Conservation (phyloP, 1,284 basidiomycete species). For the Sphagnurus paluster region DNA sequence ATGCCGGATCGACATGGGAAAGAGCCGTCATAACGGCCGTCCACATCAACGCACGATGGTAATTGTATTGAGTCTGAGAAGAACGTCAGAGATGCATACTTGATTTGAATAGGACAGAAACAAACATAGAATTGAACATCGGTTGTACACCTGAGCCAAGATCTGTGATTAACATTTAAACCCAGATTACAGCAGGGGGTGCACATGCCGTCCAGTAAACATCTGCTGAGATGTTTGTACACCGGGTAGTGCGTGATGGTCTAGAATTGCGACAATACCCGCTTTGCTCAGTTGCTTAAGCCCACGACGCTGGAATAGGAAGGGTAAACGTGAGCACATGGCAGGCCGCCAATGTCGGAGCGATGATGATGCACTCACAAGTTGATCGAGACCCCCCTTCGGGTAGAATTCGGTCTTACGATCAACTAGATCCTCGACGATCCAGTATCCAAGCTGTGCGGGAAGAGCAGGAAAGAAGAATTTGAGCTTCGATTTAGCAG, state of each 20-base stretch:
- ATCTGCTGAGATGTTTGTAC: constrained; percentile 57
- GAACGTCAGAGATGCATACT: constrained; percentile 1
- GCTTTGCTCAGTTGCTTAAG: constrained; percentile 57
- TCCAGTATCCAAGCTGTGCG: constrained; percentile 77
- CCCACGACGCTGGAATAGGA: constrained; percentile 51
- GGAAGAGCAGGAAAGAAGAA: no score
- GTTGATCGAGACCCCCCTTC: constrained; percentile 62
- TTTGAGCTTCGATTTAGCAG: not conserved
- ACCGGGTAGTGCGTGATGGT: constrained; percentile 78
- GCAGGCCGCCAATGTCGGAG: not conserved
- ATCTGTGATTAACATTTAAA: not conserved
- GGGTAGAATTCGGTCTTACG: constrained; percentile 62
- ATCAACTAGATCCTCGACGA: constrained; percentile 70
- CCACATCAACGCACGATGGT: constrained; percentile 74
- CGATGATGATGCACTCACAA: constrained; percentile 41
- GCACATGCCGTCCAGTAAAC: constrained; percentile 65
- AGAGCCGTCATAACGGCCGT: constrained; percentile 74
- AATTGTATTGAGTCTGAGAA: constrained; percentile 63
- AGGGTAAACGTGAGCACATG: not conserved
- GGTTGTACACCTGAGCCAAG: constrained; percentile 54
- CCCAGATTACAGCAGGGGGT: not conserved
- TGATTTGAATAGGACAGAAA: not conserved
- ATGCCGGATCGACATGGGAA: constrained; percentile 66
- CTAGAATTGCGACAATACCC: constrained; percentile 66
- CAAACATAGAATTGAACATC: constrained; percentile 72